Evolutionary conservation across 1,139 yeast species (phyloP).

Genomic region (Candida sanyaensis): DNA sequence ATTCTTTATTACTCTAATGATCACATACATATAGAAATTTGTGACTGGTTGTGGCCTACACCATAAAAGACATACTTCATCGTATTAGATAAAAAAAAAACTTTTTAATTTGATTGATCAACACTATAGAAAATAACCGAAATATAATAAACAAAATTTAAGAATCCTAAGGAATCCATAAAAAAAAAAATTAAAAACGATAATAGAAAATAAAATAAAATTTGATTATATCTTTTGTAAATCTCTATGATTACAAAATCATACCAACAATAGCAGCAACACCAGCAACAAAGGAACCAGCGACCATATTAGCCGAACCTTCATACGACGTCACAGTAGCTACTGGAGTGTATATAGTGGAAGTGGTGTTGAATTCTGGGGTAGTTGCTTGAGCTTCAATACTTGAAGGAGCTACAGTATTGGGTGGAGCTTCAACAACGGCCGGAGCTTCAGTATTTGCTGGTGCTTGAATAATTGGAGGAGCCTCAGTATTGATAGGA

Average conservation of each 20-base stretch:
- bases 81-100: neutral
- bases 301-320: conserved; percentile 7
- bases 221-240: neutral
- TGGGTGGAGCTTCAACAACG: neutral
- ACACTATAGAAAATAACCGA: conserved; percentile 2
- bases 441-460: too few species aligned
- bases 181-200: neutral
- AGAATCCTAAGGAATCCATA: neutral
- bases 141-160: neutral
- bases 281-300: conserved; percentile 7
- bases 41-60: too few species aligned
- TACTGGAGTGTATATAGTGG: conserved; percentile 1
- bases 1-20: too few species aligned
- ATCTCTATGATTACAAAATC: conserved; percentile 3
- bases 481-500: too few species aligned
- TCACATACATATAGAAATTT: too few species aligned
- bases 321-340: conserved; percentile 7
- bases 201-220: neutral
- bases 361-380: neutral
- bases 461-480: too few species aligned
- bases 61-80: too few species aligned
- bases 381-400: neutral
- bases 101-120: neutral
- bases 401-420: too few species aligned
- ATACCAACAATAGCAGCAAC: conserved; percentile 9